These are phyloP conservation scores for Pharnaceum exiguum DNA, from an alignment of 148 eudicot genomes.

Conservation along the genomic window DNA sequence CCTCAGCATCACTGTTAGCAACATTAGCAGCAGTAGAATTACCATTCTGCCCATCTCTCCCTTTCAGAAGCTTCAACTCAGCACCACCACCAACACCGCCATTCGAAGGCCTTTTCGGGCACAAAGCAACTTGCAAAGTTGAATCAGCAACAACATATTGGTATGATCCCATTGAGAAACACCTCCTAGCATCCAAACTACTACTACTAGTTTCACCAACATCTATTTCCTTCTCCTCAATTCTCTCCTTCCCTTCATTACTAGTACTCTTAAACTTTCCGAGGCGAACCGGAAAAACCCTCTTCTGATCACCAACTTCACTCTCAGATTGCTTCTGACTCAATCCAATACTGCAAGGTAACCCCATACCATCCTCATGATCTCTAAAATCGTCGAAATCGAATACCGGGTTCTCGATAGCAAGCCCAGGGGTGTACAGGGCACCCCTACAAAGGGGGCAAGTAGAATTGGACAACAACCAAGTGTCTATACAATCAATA, in stretches of 20 bases:
- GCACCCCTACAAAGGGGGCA: slow-evolving; percentile 90
- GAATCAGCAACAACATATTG: slow-evolving; percentile 76
- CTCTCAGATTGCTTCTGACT: slow-evolving; percentile 31
- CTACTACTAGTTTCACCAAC: slow-evolving; percentile 80
- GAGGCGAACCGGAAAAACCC: slow-evolving; percentile 72
- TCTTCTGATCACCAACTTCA: slow-evolving; percentile 35
- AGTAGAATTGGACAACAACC: slow-evolving; percentile 80
- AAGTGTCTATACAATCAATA: slow-evolving; percentile 82
- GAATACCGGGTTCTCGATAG: slow-evolving; percentile 61
- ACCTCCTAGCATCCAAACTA: slow-evolving; percentile 79
- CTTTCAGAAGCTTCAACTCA: slow-evolving; percentile 20
- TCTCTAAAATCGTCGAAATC: slow-evolving; percentile 42
- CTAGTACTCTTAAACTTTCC: slow-evolving; percentile 71
- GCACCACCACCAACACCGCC: slow-evolving; percentile 20
- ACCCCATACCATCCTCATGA: slow-evolving; percentile 32
- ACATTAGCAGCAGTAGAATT: slow-evolving; percentile 17
- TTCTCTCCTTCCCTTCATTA: slow-evolving; percentile 15
- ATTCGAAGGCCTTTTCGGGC: slow-evolving; percentile 29
- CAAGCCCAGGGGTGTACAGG: slow-evolving; percentile 55
- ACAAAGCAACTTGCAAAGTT: slow-evolving; percentile 59
- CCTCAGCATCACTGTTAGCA: slow-evolving; percentile 32
- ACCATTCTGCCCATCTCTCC: slow-evolving; percentile 28
- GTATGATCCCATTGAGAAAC: slow-evolving; percentile 89
- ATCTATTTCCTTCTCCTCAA: slow-evolving; percentile 20
- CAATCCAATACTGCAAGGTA: slow-evolving; percentile 16